A percentile compares a stretch with the other conserved stretches of the same genome.
Conservation (phyloP, 83 land plant genomes). For the Larix sibirica region DNA sequence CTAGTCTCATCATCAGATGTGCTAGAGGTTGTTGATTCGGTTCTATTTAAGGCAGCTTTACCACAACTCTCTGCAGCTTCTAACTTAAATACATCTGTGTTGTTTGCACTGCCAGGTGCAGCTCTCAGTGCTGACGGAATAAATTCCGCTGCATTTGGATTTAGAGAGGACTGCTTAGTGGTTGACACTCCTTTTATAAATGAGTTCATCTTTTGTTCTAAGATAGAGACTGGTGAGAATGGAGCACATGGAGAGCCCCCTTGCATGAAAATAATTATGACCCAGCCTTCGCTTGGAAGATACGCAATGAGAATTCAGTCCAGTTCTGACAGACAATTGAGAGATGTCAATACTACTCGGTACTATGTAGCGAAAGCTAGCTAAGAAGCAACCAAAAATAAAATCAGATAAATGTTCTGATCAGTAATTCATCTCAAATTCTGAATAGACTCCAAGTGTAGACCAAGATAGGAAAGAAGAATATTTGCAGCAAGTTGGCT, state of each 20-base stretch:
- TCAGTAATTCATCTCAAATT: neutral
- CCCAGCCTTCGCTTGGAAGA: constrained; percentile 8
- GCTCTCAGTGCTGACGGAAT: constrained; percentile 61
- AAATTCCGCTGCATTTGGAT: constrained; percentile 91
- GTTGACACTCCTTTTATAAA: constrained; percentile 28
- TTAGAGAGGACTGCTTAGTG: constrained; percentile 46
- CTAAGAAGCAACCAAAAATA: neutral
- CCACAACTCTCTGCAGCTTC: constrained; percentile 29
- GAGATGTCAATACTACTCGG: neutral
- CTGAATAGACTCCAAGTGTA: neutral
- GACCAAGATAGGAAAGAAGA: neutral
- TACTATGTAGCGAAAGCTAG: neutral
- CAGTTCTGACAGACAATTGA: constrained; percentile 3
- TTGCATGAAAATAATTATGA: constrained; percentile 13
- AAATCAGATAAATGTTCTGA: no score
- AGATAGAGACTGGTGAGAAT: constrained; percentile 3
- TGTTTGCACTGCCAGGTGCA: constrained; percentile 24
- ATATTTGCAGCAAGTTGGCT: neutral
- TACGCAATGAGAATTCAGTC: neutral
- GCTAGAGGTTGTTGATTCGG: constrained; percentile 61
- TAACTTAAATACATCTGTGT: constrained; percentile 3
- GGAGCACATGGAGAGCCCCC: constrained; percentile 17
- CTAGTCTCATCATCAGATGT: constrained; percentile 82
- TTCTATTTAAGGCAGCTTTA: constrained; percentile 55
- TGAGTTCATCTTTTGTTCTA: constrained; percentile 44